phyloP scores from a whole-genome alignment of 805 yeast species.

The Kazachstania psychrophila region DNA sequence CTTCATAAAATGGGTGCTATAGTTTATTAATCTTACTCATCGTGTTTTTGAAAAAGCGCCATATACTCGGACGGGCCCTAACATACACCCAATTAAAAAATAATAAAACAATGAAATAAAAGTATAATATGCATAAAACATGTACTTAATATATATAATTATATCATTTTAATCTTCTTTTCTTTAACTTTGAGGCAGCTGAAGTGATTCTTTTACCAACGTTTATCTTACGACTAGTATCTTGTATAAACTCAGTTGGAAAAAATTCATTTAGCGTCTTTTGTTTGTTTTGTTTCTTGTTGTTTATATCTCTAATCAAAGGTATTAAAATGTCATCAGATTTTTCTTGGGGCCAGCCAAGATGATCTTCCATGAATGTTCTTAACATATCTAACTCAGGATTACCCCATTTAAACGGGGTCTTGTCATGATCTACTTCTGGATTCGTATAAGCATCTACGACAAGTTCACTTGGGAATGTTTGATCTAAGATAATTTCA shows the following conservation, averaged over 20 bases:
- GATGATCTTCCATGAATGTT: slow-evolving; percentile 52
- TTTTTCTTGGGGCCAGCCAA: slow-evolving; percentile 71
- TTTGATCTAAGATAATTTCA: slow-evolving; percentile 47
- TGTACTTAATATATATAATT: no score
- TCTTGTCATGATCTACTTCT: slow-evolving; percentile 72
- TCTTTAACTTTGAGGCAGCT: slow-evolving; percentile 44
- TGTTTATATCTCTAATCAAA: slow-evolving; percentile 68
- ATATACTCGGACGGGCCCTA: no score
- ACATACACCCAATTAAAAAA: no score
- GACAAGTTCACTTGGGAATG: slow-evolving; percentile 64
- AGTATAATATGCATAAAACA: no score
- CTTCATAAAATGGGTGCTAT: no score
- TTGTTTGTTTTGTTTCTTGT: slow-evolving; percentile 41
- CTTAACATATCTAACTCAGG: slow-evolving; percentile 79
- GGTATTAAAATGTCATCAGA: slow-evolving; percentile 84
- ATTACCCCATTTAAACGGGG: slow-evolving; percentile 79
- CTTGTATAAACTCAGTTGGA: slow-evolving; percentile 45
- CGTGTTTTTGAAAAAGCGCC: no score
- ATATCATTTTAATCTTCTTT: slow-evolving; percentile 13
- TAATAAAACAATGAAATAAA: no score
- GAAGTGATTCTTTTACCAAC: slow-evolving; percentile 53
- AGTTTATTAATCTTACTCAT: no score
- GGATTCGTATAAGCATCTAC: slow-evolving; percentile 69
- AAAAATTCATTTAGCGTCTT: slow-evolving; percentile 58
- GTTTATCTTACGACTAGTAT: slow-evolving; percentile 33